Evolutionary conservation across 2,329 filamentous ascomycete species (phyloP).

Genomic region (Hypoxylon sp.): DNA sequence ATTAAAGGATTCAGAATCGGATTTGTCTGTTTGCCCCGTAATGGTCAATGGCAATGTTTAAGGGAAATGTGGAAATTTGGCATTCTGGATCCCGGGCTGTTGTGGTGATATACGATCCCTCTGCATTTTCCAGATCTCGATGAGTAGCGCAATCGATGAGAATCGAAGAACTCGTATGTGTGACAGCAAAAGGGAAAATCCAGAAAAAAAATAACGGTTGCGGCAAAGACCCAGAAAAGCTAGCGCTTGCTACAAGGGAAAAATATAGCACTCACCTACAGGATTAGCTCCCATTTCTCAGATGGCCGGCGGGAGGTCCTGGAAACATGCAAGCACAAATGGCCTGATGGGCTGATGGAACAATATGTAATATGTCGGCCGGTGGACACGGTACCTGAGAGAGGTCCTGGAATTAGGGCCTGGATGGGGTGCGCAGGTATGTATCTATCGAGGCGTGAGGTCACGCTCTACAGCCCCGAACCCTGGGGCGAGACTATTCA

Average conservation of each 20-base stretch:
- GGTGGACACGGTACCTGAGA: slow-evolving; percentile 32
- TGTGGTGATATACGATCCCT: slow-evolving; percentile 50
- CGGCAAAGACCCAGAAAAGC: slow-evolving; percentile 42
- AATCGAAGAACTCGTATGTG: slow-evolving; percentile 44
- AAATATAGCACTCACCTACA: slow-evolving; percentile 43
- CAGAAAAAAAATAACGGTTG: slow-evolving; percentile 30
- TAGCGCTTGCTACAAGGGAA: slow-evolving; percentile 34
- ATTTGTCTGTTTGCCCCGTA: slow-evolving; percentile 46
- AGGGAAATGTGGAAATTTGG: slow-evolving; percentile 51
- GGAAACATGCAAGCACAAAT: slow-evolving; percentile 38
- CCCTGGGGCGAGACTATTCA: slow-evolving; percentile 40
- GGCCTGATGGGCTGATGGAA: slow-evolving; percentile 42
- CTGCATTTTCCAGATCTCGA: slow-evolving; percentile 53
- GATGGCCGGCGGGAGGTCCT: slow-evolving; percentile 36
- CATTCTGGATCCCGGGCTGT: slow-evolving; percentile 50
- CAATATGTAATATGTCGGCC: slow-evolving; percentile 37
- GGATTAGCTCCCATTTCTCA: slow-evolving; percentile 34
- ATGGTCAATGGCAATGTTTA: slow-evolving; percentile 53
- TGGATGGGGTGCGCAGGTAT: slow-evolving; percentile 19
- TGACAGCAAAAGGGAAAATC: slow-evolving; percentile 40
- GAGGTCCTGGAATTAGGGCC: neutral
- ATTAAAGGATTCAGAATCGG: slow-evolving; percentile 46
- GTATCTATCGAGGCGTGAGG: slow-evolving; percentile 40
- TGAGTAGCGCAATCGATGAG: slow-evolving; percentile 43
- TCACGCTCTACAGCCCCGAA: slow-evolving; percentile 39